These are phyloP conservation scores for Fusarium avenaceum DNA, from an alignment of 2,329 filamentous ascomycete genomes.

Conservation along the genomic window DNA sequence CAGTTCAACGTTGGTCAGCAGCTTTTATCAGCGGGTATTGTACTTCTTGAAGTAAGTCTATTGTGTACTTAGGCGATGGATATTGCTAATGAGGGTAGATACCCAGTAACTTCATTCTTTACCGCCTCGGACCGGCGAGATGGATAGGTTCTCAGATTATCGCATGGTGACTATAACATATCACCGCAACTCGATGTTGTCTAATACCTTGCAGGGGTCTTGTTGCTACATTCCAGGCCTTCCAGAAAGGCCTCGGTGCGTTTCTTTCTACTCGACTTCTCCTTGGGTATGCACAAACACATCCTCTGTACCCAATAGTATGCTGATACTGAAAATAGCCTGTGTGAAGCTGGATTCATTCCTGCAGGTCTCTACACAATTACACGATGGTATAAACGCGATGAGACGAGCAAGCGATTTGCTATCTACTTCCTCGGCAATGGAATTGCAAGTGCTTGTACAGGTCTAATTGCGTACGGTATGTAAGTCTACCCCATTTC, in stretches of 20 bases:
- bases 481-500: conserved; percentile 8
- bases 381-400: conserved; percentile 62
- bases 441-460: conserved; percentile 55
- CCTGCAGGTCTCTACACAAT: conserved; percentile 61
- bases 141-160: conserved; percentile 40
- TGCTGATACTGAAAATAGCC: not conserved
- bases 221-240: conserved; percentile 54
- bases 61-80: no score
- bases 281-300: conserved; percentile 24
- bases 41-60: conserved; percentile 4
- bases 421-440: conserved; percentile 62
- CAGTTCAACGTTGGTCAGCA: conserved; percentile 16
- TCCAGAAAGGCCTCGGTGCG: conserved; percentile 49
- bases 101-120: conserved; percentile 11
- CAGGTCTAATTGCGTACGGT: conserved; percentile 54
- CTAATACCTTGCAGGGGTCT: conserved; percentile 51
- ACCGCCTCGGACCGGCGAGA: conserved; percentile 5
- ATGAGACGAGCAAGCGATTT: conserved; percentile 61
- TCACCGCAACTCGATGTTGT: not conserved
- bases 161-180: conserved; percentile 48
- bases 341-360: conserved; percentile 53
- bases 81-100: conserved; percentile 5
- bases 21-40: conserved; percentile 5
- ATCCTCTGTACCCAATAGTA: not conserved
- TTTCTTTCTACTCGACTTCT: conserved; percentile 57